Base-by-base conservation (phyloP, 164 flowering plant species). In the Umbilicus rupestris region DNA sequence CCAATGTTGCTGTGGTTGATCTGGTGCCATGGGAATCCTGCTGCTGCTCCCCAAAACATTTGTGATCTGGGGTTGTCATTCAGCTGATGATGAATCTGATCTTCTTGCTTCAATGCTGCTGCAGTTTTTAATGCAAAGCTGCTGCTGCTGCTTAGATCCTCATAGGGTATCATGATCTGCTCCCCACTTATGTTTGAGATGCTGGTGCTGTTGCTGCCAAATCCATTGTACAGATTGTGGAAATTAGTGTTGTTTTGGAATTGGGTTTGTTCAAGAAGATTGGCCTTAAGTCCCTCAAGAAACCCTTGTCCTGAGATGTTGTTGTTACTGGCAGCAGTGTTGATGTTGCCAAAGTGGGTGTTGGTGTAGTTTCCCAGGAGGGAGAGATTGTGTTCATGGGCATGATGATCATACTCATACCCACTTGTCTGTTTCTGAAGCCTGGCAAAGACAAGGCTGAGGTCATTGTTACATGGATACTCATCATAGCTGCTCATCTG, bases 371-470 rank as follows among this genome's bases (percentile, higher is more conserved):
- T 63, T 37, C 65, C 65, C 12, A 63, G 20, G 14, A 63, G 26
- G 45, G 65, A 39, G 17, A 63, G 46, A 28, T 55, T 55, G 24
- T 63, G 65, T 20, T 63, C 26, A 20, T 37, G 65, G 11, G 28
- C 29, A 37, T 37, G 37, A 63, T 50, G 57, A 20, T 50, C 57
- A 50, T 20, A 50, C 29, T 14, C 42, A 60, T 22, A 22, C 28
- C 60, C 26, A 63, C 42, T 24, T 37, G 45, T 14, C 46, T 63
- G 65, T 20, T 63, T 63, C 45, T 63, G 65, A 41, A 63, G 65
- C 45, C 65, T 63, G n/a, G 45, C 29, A 37, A 63, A 63, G 28
- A 41, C 65, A 33, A 37, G 42, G 65, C 45, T 63, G 65, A 63
- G 65, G 64, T 62, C 64, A 62, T 7, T 35, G 22, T 3, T 37